Percentiles rank a stretch among this genome's conserved stretches.
Evolutionary conservation across 2,329 filamentous ascomycete species (phyloP).

Genomic region (Dichotomopilus funicola): DNA sequence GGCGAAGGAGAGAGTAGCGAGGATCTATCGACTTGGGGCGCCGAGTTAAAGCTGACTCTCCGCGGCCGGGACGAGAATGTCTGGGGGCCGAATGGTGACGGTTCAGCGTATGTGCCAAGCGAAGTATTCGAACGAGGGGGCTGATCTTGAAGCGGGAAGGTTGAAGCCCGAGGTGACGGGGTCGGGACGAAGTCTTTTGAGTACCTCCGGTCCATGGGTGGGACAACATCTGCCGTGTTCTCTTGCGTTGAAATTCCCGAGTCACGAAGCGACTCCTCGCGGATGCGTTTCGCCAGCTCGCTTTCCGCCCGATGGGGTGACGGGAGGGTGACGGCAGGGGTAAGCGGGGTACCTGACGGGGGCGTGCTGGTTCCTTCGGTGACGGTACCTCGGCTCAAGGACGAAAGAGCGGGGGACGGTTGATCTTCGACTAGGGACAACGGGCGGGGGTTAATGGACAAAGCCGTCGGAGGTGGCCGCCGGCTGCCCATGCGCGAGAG

Average conservation of each 20-base stretch:
- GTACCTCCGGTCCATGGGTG: background rate
- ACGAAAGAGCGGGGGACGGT: conserved; percentile 37
- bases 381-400: conserved; percentile 9
- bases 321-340: conserved; percentile 20
- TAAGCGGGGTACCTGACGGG: conserved; percentile 15
- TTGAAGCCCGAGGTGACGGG: background rate
- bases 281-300: background rate
- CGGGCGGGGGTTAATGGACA: conserved; percentile 42
- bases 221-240: background rate
- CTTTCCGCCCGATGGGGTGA: conserved; percentile 14
- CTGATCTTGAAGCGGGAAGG: background rate
- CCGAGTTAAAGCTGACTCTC: conserved; percentile 22
- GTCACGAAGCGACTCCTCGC: background rate
- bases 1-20: background rate
- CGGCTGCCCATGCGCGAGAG: conserved; percentile 18
- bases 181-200: background rate
- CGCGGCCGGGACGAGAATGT: conserved; percentile 16
- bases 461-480: conserved; percentile 39
- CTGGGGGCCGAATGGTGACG: conserved; percentile 17
- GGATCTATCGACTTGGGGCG: conserved; percentile 8
- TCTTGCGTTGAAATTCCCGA: conserved; percentile 2
- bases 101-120: conserved; percentile 27
- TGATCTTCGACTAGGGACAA: conserved; percentile 50
- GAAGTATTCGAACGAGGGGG: conserved; percentile 29
- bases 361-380: conserved; percentile 9